These are phyloP conservation scores for Stellera chamaejasme DNA, from an alignment of 345 rosid genomes.

Conservation along the genomic window DNA sequence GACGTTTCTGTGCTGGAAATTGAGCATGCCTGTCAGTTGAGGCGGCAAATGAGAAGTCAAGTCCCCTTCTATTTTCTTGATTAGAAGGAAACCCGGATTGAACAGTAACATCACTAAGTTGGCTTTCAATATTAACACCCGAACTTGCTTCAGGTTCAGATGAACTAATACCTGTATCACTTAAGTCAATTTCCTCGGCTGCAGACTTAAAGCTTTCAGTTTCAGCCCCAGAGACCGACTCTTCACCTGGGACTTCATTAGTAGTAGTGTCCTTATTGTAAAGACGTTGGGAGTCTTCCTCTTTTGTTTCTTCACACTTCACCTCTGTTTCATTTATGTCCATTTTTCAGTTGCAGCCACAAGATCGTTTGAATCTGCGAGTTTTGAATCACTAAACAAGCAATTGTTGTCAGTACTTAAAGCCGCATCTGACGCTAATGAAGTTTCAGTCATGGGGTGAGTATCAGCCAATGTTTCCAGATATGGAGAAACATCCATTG, in stretches of 20 bases:
- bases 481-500: constrained; percentile 84
- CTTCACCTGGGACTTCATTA: constrained; percentile 37
- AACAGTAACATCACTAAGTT: constrained; percentile 32
- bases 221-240: constrained; percentile 57
- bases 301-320: constrained; percentile 19
- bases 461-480: constrained; percentile 35
- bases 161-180: constrained; percentile 39
- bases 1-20: constrained; percentile 21
- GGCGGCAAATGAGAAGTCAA: constrained; percentile 75
- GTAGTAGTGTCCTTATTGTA: constrained; percentile 25
- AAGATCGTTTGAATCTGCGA: constrained; percentile 32
- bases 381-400: constrained; percentile 27
- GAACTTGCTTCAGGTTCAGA: constrained; percentile 62
- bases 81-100: constrained; percentile 23
- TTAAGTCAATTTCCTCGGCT: constrained; percentile 62
- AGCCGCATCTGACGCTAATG: constrained; percentile 57
- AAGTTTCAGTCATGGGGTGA: constrained; percentile 36
- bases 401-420: constrained; percentile 23
- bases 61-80: constrained; percentile 29
- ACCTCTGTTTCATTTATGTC: constrained; percentile 39
- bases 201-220: constrained; percentile 90
- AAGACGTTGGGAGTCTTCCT: constrained; percentile 23
- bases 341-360: constrained; percentile 53
- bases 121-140: constrained; percentile 32
- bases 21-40: constrained; percentile 32